These are phyloP conservation scores for Labyrinthula sp. DNA, from an alignment of 352 stramenopile genomes.

Conservation along the genomic window DNA sequence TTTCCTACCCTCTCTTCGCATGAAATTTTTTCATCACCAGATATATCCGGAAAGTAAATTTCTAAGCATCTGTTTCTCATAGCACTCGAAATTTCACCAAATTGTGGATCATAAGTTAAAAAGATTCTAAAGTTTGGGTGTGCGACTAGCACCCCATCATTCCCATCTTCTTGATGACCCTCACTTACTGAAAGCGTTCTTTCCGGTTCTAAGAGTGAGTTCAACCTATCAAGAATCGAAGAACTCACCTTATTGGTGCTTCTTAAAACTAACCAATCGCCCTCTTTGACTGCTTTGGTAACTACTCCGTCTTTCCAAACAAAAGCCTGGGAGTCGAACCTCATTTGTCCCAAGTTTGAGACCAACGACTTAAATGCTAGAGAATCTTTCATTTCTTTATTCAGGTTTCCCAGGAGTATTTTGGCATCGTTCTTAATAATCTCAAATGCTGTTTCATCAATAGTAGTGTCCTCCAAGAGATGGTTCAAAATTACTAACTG, in stretches of 20 bases:
- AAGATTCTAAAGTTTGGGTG: slow-evolving; percentile 97
- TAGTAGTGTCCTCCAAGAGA: too few species aligned
- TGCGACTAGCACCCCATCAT: slow-evolving; percentile 71
- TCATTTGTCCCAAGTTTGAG: too few species aligned
- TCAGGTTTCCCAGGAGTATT: too few species aligned
- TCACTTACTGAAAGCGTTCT: slow-evolving; percentile 94
- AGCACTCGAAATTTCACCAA: slow-evolving; percentile 86
- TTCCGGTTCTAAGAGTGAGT: slow-evolving; percentile 90
- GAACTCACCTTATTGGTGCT: slow-evolving; percentile 98
- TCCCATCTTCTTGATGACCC: slow-evolving; percentile 70
- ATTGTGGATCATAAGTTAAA: slow-evolving; percentile 84
- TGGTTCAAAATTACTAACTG: too few species aligned
- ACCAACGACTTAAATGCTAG: too few species aligned
- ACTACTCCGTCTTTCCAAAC: slow-evolving; percentile 94
- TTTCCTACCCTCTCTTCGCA: slow-evolving; percentile 56
- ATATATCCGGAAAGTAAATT: slow-evolving; percentile 46
- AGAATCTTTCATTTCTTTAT: too few species aligned
- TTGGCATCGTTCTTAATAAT: too few species aligned
- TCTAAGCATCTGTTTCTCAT: slow-evolving; percentile 99
- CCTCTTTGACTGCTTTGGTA: slow-evolving; percentile 83
- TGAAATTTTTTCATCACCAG: neutral
- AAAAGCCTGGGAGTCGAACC: slow-evolving; percentile 47
- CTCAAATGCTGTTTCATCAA: too few species aligned
- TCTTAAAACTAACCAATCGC: slow-evolving; percentile 95
- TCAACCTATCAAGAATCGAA: slow-evolving; percentile 96